Evolutionary conservation across 1,284 basidiomycete genomes (phyloP).

Genomic region (Austroboletus novae-zelandiae): DNA sequence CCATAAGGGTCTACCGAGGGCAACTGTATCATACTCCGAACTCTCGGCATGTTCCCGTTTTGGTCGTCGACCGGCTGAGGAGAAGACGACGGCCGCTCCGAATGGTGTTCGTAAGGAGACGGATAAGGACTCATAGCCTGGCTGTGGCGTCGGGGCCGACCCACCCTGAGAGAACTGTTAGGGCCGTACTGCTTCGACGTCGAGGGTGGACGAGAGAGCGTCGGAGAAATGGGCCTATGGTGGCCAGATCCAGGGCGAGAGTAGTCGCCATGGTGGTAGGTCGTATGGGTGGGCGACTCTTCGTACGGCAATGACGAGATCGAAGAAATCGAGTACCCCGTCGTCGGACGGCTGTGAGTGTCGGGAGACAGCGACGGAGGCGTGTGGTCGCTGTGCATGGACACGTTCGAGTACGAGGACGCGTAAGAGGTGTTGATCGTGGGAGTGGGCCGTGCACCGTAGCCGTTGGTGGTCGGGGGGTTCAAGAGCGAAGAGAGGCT

Average conservation of each 20-base stretch:
- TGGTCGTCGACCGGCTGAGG: constrained; percentile 64
- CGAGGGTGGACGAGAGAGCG: constrained; percentile 60
- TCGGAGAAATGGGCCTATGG: constrained; percentile 59
- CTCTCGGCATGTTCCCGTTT: constrained; percentile 55
- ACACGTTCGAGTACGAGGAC: constrained; percentile 64
- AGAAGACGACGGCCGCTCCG: constrained; percentile 67
- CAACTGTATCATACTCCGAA: constrained; percentile 76
- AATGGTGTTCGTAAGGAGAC: constrained; percentile 68
- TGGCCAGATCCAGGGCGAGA: constrained; percentile 71
- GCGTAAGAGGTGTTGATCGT: constrained; percentile 70
- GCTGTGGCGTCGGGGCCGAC: constrained; percentile 70
- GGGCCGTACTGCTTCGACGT: constrained; percentile 53
- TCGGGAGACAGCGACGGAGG: constrained; percentile 75
- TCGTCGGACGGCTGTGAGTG: constrained; percentile 64
- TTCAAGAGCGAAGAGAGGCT: constrained; percentile 79
- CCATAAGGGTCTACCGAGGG: constrained; percentile 66
- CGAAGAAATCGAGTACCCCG: constrained; percentile 78
- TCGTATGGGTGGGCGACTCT: constrained; percentile 47
- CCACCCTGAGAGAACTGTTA: constrained; percentile 57
- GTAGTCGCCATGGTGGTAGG: constrained; percentile 53
- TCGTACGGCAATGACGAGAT: constrained; percentile 72
- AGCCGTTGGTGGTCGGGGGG: constrained; percentile 54
- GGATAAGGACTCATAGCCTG: constrained; percentile 83
- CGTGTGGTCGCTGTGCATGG: constrained; percentile 63
- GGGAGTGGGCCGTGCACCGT: constrained; percentile 53